phyloP scores from a whole-genome alignment of 331 rosid genomes.

The Malus hybrid region DNA sequence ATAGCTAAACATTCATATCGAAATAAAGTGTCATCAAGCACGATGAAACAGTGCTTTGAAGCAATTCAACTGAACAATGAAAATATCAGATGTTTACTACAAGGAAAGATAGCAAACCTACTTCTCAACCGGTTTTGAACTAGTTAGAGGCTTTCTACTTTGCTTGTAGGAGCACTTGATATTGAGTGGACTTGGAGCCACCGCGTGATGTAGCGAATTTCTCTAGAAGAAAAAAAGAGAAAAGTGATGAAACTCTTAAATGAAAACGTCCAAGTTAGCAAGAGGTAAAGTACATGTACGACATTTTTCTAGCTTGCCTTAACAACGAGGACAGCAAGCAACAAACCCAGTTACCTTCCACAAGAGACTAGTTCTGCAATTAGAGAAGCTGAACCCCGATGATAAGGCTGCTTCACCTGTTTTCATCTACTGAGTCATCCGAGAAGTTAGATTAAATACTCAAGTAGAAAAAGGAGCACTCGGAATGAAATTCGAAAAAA shows the following conservation, averaged over 20 bases:
- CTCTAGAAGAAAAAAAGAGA: background rate
- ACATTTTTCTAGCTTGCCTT: slow-evolving; percentile 4
- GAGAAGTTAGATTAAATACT: background rate
- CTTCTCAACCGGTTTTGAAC: slow-evolving; percentile 40
- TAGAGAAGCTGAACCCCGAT: slow-evolving; percentile 9
- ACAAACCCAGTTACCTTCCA: slow-evolving; percentile 22
- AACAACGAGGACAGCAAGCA: background rate
- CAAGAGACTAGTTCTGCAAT: background rate
- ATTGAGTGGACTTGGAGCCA: background rate
- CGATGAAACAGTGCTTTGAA: background rate
- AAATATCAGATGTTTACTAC: background rate
- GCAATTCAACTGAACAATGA: background rate
- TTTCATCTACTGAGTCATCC: slow-evolving; percentile 1
- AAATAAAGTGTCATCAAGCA: background rate
- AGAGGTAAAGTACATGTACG: background rate
- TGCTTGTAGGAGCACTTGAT: slow-evolving; percentile 23
- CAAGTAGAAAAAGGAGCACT: background rate
- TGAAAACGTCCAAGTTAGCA: too few relatives aligned
- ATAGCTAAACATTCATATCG: background rate
- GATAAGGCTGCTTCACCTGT: slow-evolving; percentile 7
- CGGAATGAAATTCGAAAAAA: background rate
- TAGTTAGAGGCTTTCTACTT: slow-evolving; percentile 13
- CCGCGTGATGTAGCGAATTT: background rate
- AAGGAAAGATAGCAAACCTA: slow-evolving; percentile 19
- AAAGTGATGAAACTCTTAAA: too few relatives aligned